Percentiles rank a stretch among this genome's conserved stretches.
Conservation (phyloP, 805 yeast genomes). For the Myxozyma neglecta region DNA sequence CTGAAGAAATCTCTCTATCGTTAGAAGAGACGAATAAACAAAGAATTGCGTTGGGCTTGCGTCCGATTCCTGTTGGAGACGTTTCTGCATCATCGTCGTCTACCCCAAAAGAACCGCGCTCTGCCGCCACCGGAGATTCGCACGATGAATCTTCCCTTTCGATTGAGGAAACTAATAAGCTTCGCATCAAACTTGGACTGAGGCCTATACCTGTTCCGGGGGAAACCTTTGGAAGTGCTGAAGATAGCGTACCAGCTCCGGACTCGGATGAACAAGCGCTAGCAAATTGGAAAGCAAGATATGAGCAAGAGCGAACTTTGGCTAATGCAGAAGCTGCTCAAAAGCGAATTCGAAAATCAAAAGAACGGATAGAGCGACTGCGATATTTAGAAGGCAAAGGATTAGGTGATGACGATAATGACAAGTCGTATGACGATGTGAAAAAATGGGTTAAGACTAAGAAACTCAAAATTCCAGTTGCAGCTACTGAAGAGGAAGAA, state of each 20-base stretch:
- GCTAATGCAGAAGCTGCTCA: slow-evolving; percentile 35
- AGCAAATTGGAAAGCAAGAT: slow-evolving; percentile 40
- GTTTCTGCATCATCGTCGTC: neutral
- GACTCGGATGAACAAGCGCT: slow-evolving; percentile 44
- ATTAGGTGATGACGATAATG: slow-evolving; percentile 36
- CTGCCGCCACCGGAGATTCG: slow-evolving; percentile 16
- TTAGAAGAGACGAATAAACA: slow-evolving; percentile 59
- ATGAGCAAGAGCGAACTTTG: slow-evolving; percentile 40
- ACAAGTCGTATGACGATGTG: slow-evolving; percentile 39
- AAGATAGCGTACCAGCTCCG: slow-evolving; percentile 1
- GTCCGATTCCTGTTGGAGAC: slow-evolving; percentile 46
- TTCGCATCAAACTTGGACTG: slow-evolving; percentile 49
- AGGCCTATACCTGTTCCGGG: slow-evolving; percentile 48
- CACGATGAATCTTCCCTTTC: slow-evolving; percentile 26
- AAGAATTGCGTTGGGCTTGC: slow-evolving; percentile 53
- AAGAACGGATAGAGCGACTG: slow-evolving; percentile 33
- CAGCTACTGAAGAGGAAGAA: slow-evolving; percentile 10
- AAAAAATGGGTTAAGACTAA: slow-evolving; percentile 46
- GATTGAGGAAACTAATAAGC: slow-evolving; percentile 26
- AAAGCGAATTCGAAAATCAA: slow-evolving; percentile 32
- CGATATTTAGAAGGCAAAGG: slow-evolving; percentile 35
- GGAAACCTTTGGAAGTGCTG: neutral
- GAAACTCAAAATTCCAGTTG: slow-evolving; percentile 20
- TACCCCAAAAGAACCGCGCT: neutral
- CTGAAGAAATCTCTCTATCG: slow-evolving; percentile 32